Percentiles rank a stretch among this genome's conserved stretches.
Evolutionary conservation across 2,329 filamentous ascomycete species (phyloP).

Genomic region (Cercospora nicotianae): DNA sequence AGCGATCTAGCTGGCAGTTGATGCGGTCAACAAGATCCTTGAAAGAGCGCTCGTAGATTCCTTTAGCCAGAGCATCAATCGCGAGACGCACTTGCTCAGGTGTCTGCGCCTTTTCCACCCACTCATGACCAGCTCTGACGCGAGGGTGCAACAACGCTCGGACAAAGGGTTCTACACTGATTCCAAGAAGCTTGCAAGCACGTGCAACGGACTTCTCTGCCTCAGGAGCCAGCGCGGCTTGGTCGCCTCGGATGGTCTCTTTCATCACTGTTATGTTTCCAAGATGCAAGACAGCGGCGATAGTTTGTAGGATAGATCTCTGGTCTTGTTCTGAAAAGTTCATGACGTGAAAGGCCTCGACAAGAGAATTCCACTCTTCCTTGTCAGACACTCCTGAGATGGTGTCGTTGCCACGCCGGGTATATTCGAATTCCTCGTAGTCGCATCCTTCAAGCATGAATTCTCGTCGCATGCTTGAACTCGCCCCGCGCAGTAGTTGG

Average conservation of each 20-base stretch:
- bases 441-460: conserved; percentile 74
- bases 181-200: conserved; percentile 81
- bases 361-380: conserved; percentile 84
- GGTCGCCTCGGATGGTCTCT: conserved; percentile 86
- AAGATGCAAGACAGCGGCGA: conserved; percentile 88
- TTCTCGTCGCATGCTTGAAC: conserved; percentile 68
- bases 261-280: conserved; percentile 89
- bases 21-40: conserved; percentile 89
- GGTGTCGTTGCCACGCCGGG: conserved; percentile 82
- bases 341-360: conserved; percentile 95
- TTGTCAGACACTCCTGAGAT: conserved; percentile 87
- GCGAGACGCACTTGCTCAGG: conserved; percentile 91
- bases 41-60: conserved; percentile 95
- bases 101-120: conserved; percentile 98
- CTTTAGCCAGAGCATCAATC: conserved; percentile 89
- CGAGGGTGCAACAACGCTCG: conserved; percentile 86
- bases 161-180: conserved; percentile 79
- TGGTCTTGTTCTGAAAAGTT: conserved; percentile 87
- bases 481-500: conserved; percentile 84
- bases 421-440: conserved; percentile 89
- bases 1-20: conserved; percentile 85
- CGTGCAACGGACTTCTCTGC: conserved; percentile 72
- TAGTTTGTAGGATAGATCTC: conserved; percentile 74
- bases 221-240: conserved; percentile 77
- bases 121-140: conserved; percentile 93